These are phyloP conservation scores for Naganishia randhawae DNA, from an alignment of 768 basidiomycete species.

Conservation along the genomic window DNA sequence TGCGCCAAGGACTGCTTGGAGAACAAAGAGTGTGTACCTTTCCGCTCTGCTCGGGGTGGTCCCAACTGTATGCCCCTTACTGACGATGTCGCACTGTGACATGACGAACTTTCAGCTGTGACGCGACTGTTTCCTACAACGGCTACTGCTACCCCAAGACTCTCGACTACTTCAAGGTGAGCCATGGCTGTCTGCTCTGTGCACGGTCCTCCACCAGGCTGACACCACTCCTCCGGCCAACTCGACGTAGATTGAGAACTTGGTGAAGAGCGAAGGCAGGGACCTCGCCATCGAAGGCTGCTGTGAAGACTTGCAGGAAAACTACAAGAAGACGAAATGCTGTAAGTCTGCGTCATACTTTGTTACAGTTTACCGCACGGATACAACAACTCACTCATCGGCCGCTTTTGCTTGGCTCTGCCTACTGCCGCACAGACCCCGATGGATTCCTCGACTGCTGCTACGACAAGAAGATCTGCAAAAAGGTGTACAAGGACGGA, in stretches of 20 bases:
- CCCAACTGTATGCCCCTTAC: background rate
- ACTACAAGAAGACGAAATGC: slow-evolving; percentile 1
- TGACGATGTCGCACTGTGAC: background rate
- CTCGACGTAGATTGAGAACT: background rate
- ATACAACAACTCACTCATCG: background rate
- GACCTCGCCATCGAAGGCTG: slow-evolving; percentile 14
- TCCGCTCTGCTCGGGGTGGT: too few species aligned
- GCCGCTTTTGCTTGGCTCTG: too few species aligned
- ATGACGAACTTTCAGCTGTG: background rate
- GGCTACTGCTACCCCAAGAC: slow-evolving; percentile 20
- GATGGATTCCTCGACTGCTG: slow-evolving; percentile 15
- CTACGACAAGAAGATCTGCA: slow-evolving; percentile 13
- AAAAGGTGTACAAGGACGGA: slow-evolving; percentile 1
- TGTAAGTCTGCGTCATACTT: background rate
- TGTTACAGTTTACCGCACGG: background rate
- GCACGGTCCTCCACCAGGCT: background rate
- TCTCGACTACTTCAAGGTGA: background rate
- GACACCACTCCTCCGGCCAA: too few species aligned
- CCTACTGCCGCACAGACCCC: slow-evolving; percentile 11
- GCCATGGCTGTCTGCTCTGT: background rate
- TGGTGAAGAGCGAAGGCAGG: slow-evolving; percentile 8
- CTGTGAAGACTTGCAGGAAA: slow-evolving; percentile 2
- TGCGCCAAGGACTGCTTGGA: slow-evolving; percentile 6
- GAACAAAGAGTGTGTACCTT: background rate
- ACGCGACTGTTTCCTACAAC: slow-evolving; percentile 5